A percentile compares a stretch with the other conserved stretches of the same genome.
These are phyloP conservation scores for Yamadazyma membranifaciens DNA, from an alignment of 1,139 yeast species.

Conservation along the genomic window DNA sequence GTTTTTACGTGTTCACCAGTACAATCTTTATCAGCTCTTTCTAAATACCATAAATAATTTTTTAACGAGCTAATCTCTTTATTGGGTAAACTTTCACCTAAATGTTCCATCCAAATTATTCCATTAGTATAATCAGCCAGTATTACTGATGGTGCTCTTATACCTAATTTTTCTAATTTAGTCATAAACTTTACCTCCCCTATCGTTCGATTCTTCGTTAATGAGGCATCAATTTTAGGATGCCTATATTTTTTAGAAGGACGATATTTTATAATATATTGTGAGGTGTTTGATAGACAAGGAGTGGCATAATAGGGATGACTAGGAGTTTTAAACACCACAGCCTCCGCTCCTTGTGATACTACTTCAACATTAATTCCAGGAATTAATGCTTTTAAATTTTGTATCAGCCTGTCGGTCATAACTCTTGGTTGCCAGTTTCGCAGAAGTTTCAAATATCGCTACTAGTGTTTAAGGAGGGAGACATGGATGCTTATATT, in stretches of 20 bases:
- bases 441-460: too few species aligned
- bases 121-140: conserved; percentile 79
- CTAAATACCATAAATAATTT: conserved; percentile 69
- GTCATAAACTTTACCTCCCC: conserved; percentile 81
- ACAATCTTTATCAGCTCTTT: conserved; percentile 31
- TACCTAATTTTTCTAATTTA: conserved; percentile 53
- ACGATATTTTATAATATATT: conserved; percentile 74
- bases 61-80: conserved; percentile 59
- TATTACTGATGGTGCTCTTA: conserved; percentile 67
- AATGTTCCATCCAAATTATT: conserved; percentile 82
- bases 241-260: conserved; percentile 91
- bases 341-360: conserved; percentile 96
- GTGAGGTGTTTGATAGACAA: conserved; percentile 14
- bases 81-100: conserved; percentile 53
- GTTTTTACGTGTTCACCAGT: conserved; percentile 34
- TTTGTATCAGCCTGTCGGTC: conserved; percentile 42
- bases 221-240: conserved; percentile 69
- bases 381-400: conserved; percentile 43
- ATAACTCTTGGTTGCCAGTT: conserved; percentile 17
- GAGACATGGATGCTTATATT: conserved; percentile 21
- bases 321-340: conserved; percentile 59
- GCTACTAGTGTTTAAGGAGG: neutral
- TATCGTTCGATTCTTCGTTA: conserved; percentile 77
- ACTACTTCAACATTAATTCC: conserved; percentile 52
- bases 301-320: conserved; percentile 58